These are phyloP conservation scores for Mortierella sp. DNA, from an alignment of 371 early-diverging fungal species.

Conservation along the genomic window DNA sequence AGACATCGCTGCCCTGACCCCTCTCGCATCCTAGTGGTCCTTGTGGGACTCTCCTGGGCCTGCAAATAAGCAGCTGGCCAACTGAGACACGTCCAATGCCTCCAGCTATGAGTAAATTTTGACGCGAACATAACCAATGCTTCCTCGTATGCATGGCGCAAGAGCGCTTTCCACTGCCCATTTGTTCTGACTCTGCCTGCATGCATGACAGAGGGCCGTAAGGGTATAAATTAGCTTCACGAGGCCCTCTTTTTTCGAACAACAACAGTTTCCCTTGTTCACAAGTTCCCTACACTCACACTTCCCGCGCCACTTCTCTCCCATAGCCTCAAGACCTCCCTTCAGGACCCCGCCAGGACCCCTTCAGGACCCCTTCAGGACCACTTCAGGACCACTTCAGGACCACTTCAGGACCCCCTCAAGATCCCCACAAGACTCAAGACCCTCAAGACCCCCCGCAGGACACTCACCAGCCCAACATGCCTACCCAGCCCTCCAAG, in stretches of 20 bases:
- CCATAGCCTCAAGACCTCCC: not conserved
- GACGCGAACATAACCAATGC: constrained; percentile 7
- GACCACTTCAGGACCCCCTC: not conserved
- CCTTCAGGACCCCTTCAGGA: not conserved
- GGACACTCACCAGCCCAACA: not conserved
- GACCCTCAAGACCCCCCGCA: not conserved
- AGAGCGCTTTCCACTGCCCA: not conserved
- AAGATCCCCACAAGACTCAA: not conserved
- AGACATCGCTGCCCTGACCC: constrained; percentile 1
- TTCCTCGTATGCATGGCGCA: not conserved
- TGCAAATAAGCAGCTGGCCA: not conserved
- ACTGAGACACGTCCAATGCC: not conserved
- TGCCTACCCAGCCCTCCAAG: constrained; percentile 3
- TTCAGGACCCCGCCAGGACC: not conserved
- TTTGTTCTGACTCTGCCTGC: not conserved
- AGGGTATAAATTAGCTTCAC: not conserved
- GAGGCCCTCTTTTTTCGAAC: not conserved
- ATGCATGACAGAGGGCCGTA: not conserved
- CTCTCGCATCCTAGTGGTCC: not conserved
- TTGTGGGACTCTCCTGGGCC: not conserved
- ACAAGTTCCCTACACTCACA: not conserved
- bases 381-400: not conserved
- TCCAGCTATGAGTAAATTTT: too few relatives aligned
- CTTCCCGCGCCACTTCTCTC: not conserved
- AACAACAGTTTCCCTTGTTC: not conserved